These are phyloP conservation scores for Fusarium proliferatum DNA, from an alignment of 2,329 filamentous ascomycete genomes.

Conservation along the genomic window DNA sequence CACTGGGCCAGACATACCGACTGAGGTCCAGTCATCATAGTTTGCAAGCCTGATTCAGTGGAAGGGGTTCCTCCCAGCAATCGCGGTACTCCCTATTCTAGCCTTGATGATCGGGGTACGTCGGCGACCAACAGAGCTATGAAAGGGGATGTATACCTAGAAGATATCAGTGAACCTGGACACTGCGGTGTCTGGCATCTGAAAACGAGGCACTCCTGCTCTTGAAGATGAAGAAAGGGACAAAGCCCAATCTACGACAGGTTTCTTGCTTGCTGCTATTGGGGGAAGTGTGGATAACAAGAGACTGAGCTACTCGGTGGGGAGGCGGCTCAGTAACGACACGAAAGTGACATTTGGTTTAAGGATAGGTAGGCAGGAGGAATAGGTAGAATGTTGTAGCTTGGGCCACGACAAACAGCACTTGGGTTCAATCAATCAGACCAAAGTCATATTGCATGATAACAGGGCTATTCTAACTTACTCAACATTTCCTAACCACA, in stretches of 20 bases:
- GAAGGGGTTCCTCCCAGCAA: not conserved
- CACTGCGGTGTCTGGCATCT: not conserved
- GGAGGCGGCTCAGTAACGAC: slow-evolving; percentile 39
- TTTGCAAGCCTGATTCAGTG: not conserved
- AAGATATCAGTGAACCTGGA: not conserved
- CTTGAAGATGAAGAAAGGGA: not conserved
- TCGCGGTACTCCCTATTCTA: not conserved
- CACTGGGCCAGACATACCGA: slow-evolving; percentile 27
- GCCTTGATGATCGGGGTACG: not conserved
- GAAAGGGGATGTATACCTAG: not conserved
- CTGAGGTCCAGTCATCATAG: slow-evolving; percentile 26
- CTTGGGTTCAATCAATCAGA: not conserved
- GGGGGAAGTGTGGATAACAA: not conserved
- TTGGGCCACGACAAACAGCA: not conserved
- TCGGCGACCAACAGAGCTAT: not conserved
- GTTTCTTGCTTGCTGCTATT: not conserved
- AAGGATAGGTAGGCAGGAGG: not conserved
- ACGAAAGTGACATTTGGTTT: slow-evolving; percentile 7
- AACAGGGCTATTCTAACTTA: slow-evolving; percentile 8
- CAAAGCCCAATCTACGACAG: not conserved
- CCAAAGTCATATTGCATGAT: not conserved
- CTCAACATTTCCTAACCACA: slow-evolving; percentile 12
- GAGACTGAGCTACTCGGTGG: slow-evolving; percentile 41
- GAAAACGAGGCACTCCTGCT: not conserved
- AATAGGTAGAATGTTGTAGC: slow-evolving; percentile 5